Base-by-base conservation (phyloP, 768 basidiomycete genomes). In the Podaxis carcinomalis region DNA sequence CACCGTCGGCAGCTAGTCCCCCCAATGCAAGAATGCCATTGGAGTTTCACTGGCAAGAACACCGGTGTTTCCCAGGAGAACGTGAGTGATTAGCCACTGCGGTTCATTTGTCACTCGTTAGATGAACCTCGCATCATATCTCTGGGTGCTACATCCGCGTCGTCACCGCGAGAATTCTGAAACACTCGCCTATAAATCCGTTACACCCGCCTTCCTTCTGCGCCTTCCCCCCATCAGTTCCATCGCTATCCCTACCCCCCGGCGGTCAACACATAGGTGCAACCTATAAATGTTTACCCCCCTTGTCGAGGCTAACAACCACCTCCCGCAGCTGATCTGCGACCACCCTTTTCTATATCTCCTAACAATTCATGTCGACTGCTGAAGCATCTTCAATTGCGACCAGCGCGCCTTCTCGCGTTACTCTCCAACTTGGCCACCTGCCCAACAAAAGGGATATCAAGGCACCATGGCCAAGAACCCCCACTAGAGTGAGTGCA, bases 371-470 rank as follows among this genome's bases (percentile, higher is more conserved):
- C 56, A 59, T 59, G 50, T 51, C 56, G 6, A 40, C 35, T 35
- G 55, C 50, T 13, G 56, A 53, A 57, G 47, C 51, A 10, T n/a
- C 62, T 23, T 42, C 63, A 11, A 21, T 40, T 9, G 53, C 68
- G 25, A 71, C 76, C 28, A 68, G 69, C 25, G 77, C 78, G 3
- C 85, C 87, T 1, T 78, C 84, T 11, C 81, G 82, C 51, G 85
- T 91, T 57, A 87, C 87, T 51, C 82, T 91, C 32, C 85, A 86
- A 54, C 83, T 91, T 28, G 89, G 87, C 1, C 87, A 91, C 70
- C 75, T 91, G 28, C 90, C 89, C 0, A 82, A 82, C 64, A 89
- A 89, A 74, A 87, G 83, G 67, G 78, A 87, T 56, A 86, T 90
- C 66, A 86, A 84, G 65, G 83, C 86, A 0, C 80, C 84, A 14